These are phyloP conservation scores for Musa balbisiana DNA, from an alignment of 202 grass and related monocot genomes.

Conservation along the genomic window DNA sequence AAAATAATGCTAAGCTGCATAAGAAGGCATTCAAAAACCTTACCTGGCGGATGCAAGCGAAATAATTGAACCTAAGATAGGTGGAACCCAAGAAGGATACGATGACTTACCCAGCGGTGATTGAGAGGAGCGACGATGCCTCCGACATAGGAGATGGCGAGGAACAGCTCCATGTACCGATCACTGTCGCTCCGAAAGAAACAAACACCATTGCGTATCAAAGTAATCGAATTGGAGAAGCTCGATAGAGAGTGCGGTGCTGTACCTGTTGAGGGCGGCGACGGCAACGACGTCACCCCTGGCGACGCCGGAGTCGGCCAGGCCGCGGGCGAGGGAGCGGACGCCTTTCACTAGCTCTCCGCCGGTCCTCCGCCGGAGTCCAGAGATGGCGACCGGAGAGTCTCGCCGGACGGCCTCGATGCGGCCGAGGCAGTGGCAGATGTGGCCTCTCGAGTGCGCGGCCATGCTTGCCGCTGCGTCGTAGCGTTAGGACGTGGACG, in stretches of 20 bases:
- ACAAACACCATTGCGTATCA: background rate
- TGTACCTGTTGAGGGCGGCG: conserved; percentile 78
- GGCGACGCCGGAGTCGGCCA: conserved; percentile 33
- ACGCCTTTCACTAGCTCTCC: conserved; percentile 39
- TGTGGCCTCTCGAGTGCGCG: conserved; percentile 32
- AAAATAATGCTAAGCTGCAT: no score
- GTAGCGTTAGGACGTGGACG: no score
- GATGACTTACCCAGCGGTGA: conserved; percentile 62
- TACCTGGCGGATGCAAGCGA: no score
- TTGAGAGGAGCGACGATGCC: conserved; percentile 76
- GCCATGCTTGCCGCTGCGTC: background rate
- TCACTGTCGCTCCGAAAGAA: conserved; percentile 30
- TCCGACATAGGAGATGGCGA: conserved; percentile 56
- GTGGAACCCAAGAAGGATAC: background rate
- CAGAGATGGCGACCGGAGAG: conserved; percentile 14
- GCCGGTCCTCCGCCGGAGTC: conserved; percentile 22
- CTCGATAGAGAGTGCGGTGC: background rate
- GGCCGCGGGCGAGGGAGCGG: conserved; percentile 37
- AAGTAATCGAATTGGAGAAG: background rate
- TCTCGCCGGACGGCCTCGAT: conserved; percentile 17
- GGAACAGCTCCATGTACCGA: conserved; percentile 61
- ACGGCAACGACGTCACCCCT: conserved; percentile 45
- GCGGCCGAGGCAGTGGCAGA: conserved; percentile 49
- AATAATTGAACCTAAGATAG: background rate
- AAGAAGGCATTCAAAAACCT: no score